A percentile compares a stretch with the other conserved stretches of the same genome.
Evolutionary conservation across 169 alveolate species (phyloP).

Genomic region (Amoebophrya sp.): DNA sequence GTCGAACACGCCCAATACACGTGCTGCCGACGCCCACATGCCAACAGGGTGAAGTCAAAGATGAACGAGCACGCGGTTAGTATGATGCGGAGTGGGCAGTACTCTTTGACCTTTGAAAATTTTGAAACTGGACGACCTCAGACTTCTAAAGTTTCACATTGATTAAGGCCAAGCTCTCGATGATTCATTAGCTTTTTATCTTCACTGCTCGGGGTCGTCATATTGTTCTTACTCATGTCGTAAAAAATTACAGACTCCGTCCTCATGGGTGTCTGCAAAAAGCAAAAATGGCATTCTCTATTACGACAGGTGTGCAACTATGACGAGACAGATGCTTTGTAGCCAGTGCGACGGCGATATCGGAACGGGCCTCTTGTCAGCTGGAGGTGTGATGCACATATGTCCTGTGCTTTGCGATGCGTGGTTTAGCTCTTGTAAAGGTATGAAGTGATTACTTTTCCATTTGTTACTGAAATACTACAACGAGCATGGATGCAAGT

Average conservation of each 20-base stretch:
- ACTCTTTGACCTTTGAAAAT: not conserved
- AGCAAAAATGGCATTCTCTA: too few species aligned
- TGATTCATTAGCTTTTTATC: too few species aligned
- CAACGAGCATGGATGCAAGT: too few species aligned
- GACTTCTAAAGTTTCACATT: too few species aligned
- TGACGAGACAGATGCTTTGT: not conserved
- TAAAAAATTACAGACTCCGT: too few species aligned
- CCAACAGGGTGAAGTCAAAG: not conserved
- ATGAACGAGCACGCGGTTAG: not conserved
- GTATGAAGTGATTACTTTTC: too few species aligned
- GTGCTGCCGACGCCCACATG: not conserved
- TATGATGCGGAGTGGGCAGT: not conserved
- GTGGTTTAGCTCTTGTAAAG: not conserved
- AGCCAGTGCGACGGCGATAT: constrained; percentile 8
- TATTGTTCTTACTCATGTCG: too few species aligned
- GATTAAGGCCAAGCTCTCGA: too few species aligned
- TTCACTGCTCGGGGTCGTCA: too few species aligned
- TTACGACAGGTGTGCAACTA: not conserved
- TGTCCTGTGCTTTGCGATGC: not conserved
- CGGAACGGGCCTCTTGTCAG: not conserved
- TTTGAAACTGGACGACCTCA: not conserved
- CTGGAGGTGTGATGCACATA: not conserved
- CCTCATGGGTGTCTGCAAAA: too few species aligned
- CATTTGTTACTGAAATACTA: too few species aligned
- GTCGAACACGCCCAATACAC: not conserved